Percentiles rank a stretch among this genome's conserved stretches.
Conservation (phyloP, 139 green algal genomes). For the Gonium pectorale region DNA sequence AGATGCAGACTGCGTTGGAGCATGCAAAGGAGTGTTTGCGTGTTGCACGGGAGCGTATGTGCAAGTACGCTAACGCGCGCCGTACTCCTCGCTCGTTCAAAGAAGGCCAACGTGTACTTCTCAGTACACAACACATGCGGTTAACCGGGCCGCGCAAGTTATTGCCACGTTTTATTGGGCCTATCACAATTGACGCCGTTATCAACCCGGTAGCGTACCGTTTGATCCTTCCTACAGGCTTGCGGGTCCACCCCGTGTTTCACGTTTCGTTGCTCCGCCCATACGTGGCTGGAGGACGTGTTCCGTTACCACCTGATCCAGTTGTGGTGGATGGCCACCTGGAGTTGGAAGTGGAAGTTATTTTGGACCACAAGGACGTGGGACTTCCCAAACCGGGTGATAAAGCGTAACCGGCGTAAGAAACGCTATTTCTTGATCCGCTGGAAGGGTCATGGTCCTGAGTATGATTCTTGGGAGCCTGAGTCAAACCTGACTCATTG, state of each 20-base stretch:
- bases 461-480: constrained; percentile 9
- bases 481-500: constrained; percentile 2
- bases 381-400: too few species aligned
- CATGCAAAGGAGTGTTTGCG: neutral
- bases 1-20: neutral
- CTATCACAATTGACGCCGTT: neutral
- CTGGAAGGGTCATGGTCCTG: neutral
- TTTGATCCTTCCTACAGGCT: neutral
- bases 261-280: neutral
- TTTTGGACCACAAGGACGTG: neutral
- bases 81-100: neutral
- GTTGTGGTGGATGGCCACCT: neutral
- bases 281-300: neutral
- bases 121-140: neutral
- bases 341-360: neutral
- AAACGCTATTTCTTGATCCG: neutral
- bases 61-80: neutral
- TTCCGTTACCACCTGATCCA: neutral
- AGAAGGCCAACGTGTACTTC: neutral
- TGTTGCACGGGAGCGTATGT: neutral
- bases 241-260: neutral
- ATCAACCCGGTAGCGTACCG: neutral
- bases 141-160: neutral
- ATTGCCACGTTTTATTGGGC: neutral
- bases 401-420: too few species aligned